A percentile compares a stretch with the other conserved stretches of the same genome.
phyloP scores from a whole-genome alignment of 75 land plant genomes.

The Picea sitchensis region DNA sequence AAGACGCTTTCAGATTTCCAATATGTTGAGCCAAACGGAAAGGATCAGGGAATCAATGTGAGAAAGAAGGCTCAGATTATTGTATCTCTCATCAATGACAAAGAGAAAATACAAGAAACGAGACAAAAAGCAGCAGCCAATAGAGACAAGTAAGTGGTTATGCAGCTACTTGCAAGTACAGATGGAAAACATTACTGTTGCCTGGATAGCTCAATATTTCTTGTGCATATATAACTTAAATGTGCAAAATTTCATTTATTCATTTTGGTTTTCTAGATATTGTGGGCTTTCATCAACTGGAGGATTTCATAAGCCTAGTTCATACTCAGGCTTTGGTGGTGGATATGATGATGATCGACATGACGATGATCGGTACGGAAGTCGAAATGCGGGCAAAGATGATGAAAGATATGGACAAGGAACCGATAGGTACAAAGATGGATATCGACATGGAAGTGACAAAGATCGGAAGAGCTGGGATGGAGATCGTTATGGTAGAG shows the following conservation, averaged over 20 bases:
- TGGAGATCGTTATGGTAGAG: slow-evolving; percentile 16
- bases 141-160: slow-evolving; percentile 68
- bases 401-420: slow-evolving; percentile 24
- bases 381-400: slow-evolving; percentile 27
- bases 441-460: slow-evolving; percentile 24
- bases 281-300: slow-evolving; percentile 85
- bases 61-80: slow-evolving; percentile 73
- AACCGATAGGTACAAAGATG: slow-evolving; percentile 28
- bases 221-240: neutral
- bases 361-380: slow-evolving; percentile 50
- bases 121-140: slow-evolving; percentile 78
- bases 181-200: neutral
- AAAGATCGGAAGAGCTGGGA: slow-evolving; percentile 1
- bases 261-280: slow-evolving; percentile 42
- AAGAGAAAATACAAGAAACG: slow-evolving; percentile 70
- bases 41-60: slow-evolving; percentile 81
- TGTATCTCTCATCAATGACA: slow-evolving; percentile 55
- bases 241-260: neutral
- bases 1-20: slow-evolving; percentile 72
- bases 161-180: neutral
- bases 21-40: slow-evolving; percentile 71
- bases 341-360: slow-evolving; percentile 44
- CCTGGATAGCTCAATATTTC: neutral
- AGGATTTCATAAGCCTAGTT: slow-evolving; percentile 65
- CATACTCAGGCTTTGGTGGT: slow-evolving; percentile 55